phyloP scores from a whole-genome alignment of 768 basidiomycete species.

The Trametes gibbosa region DNA sequence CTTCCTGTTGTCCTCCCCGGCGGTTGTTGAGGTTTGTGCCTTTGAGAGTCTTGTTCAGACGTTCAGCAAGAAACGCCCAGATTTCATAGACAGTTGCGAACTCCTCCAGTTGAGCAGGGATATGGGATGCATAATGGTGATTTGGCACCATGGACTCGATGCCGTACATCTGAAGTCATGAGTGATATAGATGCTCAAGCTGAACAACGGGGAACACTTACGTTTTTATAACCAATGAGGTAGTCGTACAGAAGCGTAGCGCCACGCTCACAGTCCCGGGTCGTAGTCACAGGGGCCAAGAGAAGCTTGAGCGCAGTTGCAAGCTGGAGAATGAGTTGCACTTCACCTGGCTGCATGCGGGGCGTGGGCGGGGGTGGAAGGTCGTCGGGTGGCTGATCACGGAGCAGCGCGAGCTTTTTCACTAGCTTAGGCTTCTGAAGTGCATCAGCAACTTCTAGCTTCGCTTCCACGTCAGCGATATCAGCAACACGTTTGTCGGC shows the following conservation, averaged over 20 bases:
- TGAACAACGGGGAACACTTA: background rate
- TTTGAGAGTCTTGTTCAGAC: conserved; percentile 32
- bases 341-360: background rate
- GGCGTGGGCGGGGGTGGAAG: background rate
- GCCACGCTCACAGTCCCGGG: background rate
- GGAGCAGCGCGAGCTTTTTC: background rate
- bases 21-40: conserved; percentile 30
- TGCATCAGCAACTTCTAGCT: background rate
- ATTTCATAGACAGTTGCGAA: conserved; percentile 31
- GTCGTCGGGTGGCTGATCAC: background rate
- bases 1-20: conserved; percentile 29
- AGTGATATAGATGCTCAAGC: background rate
- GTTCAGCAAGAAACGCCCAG: conserved; percentile 31
- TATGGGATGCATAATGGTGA: conserved; percentile 30
- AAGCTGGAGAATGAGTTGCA: background rate
- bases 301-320: background rate
- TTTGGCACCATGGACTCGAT: conserved; percentile 28
- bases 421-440: background rate
- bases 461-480: background rate
- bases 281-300: background rate
- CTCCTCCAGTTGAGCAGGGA: conserved; percentile 23
- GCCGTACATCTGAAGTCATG: conserved; percentile 26
- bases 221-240: background rate
- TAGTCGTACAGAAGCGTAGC: background rate
- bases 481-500: background rate